Evolutionary conservation across 2,329 filamentous ascomycete genomes (phyloP), one percentile per base, ranked within the genome.

Genomic region (Clarireedia monteithiana): DNA sequence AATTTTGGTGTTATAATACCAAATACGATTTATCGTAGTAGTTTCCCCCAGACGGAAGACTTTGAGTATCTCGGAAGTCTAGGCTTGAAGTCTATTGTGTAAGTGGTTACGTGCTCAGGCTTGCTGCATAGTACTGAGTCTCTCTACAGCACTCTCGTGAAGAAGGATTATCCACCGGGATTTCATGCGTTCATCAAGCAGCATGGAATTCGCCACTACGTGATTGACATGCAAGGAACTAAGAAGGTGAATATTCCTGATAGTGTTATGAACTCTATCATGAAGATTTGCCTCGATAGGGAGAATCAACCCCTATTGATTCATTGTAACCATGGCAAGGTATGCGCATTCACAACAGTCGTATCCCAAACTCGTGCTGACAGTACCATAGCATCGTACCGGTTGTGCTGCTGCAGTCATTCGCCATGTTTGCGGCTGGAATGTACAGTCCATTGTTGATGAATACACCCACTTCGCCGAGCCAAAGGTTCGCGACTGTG

Each of bases 271-370:
- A 78, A 80, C 59, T 74, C 81, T 6, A 89, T 92, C 47, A 77
- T 95, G 24, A 75, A 80, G 12, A 74, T 92, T 44, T 79, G 92
- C 42, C 76, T 92, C 53, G 81, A 95, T 66, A 79, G 79, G 49
- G 72, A 77, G 36, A 90, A 95, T 60, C 84, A 94, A 62, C 91
- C 91, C 0, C 72, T 96, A 10, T 77, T 96, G 40, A 80, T 96
- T 48, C 91, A 96, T 71, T 96, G 91, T 78, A 96, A 96, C 68
- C 91, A 95, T 64, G 91, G 91, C 68, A 94, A 85, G 73, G 82
- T 55, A 52, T n/a, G 49, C 50, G 6, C 4, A 26, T 26, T 44
- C 42, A n/a, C 39, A 10, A 2, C 4, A 23, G 20, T 5, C 10
- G 24, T 42, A 24, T 6, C 30, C 17, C 27, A 12, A 40, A 10